Evolutionary conservation across 768 basidiomycete species (phyloP).

Genomic region (Roridomyces roridus): DNA sequence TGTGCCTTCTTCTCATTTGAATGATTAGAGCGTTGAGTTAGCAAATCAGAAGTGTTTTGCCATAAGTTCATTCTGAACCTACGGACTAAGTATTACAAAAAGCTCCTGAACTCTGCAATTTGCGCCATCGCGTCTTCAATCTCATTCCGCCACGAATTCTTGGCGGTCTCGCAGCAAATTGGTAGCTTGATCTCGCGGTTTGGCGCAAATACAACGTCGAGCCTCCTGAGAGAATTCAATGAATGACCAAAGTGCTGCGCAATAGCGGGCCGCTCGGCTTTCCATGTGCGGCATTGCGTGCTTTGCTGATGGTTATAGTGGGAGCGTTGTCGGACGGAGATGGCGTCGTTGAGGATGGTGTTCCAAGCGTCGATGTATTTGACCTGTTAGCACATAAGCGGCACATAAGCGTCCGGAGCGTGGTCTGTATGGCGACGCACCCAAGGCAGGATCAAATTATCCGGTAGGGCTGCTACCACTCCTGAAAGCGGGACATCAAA

Average conservation of each 20-base stretch:
- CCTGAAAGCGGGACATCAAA: slow-evolving; percentile 23
- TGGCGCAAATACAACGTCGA: not conserved
- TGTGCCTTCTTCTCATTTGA: too few relatives aligned
- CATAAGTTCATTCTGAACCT: too few relatives aligned
- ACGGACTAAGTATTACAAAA: not conserved
- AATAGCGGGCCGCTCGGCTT: slow-evolving; percentile 7
- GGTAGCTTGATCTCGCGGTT: not conserved
- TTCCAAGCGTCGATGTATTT: slow-evolving; percentile 15
- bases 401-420: too few relatives aligned
- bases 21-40: too few relatives aligned
- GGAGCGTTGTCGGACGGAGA: not conserved
- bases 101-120: slow-evolving; percentile 10
- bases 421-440: too few relatives aligned
- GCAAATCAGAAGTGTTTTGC: too few relatives aligned
- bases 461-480: slow-evolving; percentile 27
- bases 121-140: slow-evolving; percentile 5
- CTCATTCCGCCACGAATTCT: not conserved
- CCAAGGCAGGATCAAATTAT: slow-evolving; percentile 31
- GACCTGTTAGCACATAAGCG: not conserved
- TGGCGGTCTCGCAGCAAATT: slow-evolving; percentile 6
- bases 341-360: slow-evolving; percentile 12
- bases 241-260: slow-evolving; percentile 19
- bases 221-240: slow-evolving; percentile 9
- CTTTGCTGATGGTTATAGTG: not conserved
- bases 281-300: slow-evolving; percentile 3